Evolutionary conservation across 2,329 filamentous ascomycete species (phyloP), one percentile per base, ranked within the genome.

Genomic region (Fusarium sarcochroum): DNA sequence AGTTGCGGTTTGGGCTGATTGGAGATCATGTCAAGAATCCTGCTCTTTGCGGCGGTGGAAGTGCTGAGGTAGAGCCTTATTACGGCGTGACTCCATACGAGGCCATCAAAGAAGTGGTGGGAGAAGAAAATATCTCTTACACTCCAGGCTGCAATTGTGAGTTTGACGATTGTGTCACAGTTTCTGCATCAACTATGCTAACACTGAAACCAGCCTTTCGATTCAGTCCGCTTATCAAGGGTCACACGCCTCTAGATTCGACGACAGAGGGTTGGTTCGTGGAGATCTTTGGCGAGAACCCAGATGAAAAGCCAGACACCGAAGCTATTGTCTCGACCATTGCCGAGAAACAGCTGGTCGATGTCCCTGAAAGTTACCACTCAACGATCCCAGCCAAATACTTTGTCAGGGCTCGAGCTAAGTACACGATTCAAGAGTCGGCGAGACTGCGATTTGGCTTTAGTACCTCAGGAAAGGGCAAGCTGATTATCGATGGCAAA

Each of bases 11-110:
- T 8, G 73, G 74, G 3, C 54, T 79, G 5, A 75, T 80, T 32
- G 77, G 78, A 3, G 75, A 79, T 14, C 87, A 87, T 15, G 70
- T 77, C 30, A 77, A 76, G 46, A 70, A 74, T 8, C 76, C 78
- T 23, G 64, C 77, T 14, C 69, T 78, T 2, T 74, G 75, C 2
- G 78, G 78, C 1, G 78, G 79, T 17, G 79, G 78, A 6, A 79
- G 76, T 21, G 77, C 78, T 1, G 74, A 75, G 2, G 70, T 80
- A 10, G 73, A 76, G 25, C 76, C 77, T 9, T 78, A 80, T 64
- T 79, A 79, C 27, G 67, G 71, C 0, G 69, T 78, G 4, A 77
- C 76, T 0, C 70, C 78, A 1, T 77, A 74, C 9, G 75, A 80
- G 10, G 77, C 76, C 3, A 69, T 79, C 11, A 65, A 54, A 1